Conservation (phyloP, 805 yeast genomes). For the Saturnispora quitensis region DNA sequence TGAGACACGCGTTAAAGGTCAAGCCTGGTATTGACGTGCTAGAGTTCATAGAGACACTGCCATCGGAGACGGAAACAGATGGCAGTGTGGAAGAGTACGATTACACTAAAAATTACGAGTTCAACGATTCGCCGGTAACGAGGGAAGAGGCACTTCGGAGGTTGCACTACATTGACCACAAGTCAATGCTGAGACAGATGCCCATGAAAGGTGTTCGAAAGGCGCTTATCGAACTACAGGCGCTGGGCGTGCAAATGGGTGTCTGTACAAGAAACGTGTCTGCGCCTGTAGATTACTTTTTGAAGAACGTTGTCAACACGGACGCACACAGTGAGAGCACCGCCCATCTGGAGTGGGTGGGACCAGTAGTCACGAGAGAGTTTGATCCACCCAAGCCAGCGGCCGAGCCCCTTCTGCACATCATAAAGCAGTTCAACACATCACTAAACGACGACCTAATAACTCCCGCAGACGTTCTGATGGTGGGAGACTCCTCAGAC, state of each 20-base stretch:
- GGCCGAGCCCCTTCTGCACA: slow-evolving; percentile 52
- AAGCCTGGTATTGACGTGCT: slow-evolving; percentile 41
- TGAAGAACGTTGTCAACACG: slow-evolving; percentile 32
- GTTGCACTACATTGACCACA: slow-evolving; percentile 45
- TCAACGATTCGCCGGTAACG: neutral
- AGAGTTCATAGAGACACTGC: slow-evolving; percentile 32
- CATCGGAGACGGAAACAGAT: slow-evolving; percentile 27
- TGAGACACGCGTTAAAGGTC: slow-evolving; percentile 42
- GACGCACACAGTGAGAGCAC: slow-evolving; percentile 23
- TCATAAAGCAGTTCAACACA: slow-evolving; percentile 28
- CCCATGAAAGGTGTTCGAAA: slow-evolving; percentile 39
- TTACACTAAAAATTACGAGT: neutral
- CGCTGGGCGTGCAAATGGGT: slow-evolving; percentile 33
- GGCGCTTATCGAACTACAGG: slow-evolving; percentile 28
- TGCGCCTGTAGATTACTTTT: slow-evolving; percentile 45
- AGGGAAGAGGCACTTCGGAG: slow-evolving; percentile 38
- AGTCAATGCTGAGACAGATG: slow-evolving; percentile 52
- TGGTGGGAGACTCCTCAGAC: slow-evolving; percentile 71
- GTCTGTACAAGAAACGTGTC: slow-evolving; percentile 56
- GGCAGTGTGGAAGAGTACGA: slow-evolving; percentile 40
- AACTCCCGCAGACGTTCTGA: slow-evolving; percentile 38
- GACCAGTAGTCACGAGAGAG: slow-evolving; percentile 52
- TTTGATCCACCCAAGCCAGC: slow-evolving; percentile 63
- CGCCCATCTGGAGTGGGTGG: slow-evolving; percentile 11
- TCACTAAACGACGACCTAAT: slow-evolving; percentile 15